Evolutionary conservation across 768 basidiomycete species (phyloP), one percentile per base, ranked within the genome.

Genomic region (Hypholoma fasciculare): DNA sequence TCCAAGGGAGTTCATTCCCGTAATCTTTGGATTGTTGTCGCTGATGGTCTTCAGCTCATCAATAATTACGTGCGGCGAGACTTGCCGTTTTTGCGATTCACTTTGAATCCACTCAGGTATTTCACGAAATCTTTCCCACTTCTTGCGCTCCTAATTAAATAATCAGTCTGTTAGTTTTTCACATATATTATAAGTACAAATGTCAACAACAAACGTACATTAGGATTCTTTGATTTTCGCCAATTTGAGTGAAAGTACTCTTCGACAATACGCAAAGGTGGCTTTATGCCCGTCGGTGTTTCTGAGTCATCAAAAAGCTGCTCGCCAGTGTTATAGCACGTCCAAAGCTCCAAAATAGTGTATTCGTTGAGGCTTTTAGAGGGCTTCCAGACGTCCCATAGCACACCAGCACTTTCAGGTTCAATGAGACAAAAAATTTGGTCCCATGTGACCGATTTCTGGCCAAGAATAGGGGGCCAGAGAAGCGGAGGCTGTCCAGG

Each of bases 181-280:
- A 80, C 69, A 20, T 23, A 12, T 34, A 37, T 30, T 36, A 2
- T 5, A 30, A 5, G 58, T 49, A 3, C 34, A 44, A n/a, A n/a
- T 34, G 7, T 23, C 23, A 23, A 23, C n/a, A n/a, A n/a, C n/a
- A 51, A 51, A 3, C 49, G 16, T 55, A 70, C 66, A 13, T 73
- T 65, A 71, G 90, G 83, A 16, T 88, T 74, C 69, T 89, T 34
- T 53, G 50, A 39, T 23, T 49, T 58, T 11, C 59, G 58, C 64
- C 69, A 71, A 9, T 5, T 20, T 2, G 56, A 50, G 30, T 64
- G 59, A 42, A 70, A 69, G 16, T 61, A 49, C 19, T 60, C 39
- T 38, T 72, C 66, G 11, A 71, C 64, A 0, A 62, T 23, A 11
- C 61, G 62, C 34, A 73, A 56, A 1, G 69, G 71, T 7, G 66